Evolutionary conservation across 2,329 filamentous ascomycete species (phyloP), one percentile per base, ranked within the genome.

Genomic region (Monilinia laxa): DNA sequence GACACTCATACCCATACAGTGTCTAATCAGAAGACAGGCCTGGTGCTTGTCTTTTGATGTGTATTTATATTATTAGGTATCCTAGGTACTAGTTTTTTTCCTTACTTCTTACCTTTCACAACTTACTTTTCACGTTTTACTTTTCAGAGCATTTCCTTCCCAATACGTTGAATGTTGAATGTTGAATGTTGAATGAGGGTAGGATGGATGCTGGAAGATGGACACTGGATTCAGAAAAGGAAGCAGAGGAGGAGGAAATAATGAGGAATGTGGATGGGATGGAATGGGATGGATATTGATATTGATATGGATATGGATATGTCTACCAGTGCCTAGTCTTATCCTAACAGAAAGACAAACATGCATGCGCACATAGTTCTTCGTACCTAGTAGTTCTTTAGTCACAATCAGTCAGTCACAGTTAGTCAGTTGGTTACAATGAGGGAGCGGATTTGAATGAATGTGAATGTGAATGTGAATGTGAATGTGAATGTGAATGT

Each of bases 41-140:
- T 49, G 45, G 45, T 49, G 45, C 45, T 11, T n/a, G n/a, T 49
- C 10, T 20, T 20, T 49, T 18, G 18, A 49, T 49, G 10, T 49
- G 45, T 49, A 49, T 49, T 49, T 49, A n/a, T 49, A 49, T 49
- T 23, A 49, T n/a, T 23, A 49, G 45, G 45, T 49, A 49, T n/a
- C 20, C 9, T 9, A 28, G 45, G 45, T n/a, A 49, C 45, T 49
- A 49, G 14, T 14, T 16, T 42, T 40, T 14, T 40, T 40, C 12
- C 40, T 42, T 42, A 4, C 40, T 42, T 42, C 40, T 42, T 42
- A 16, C 40, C 16, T 42, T 16, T 42, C 40, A 3, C 16, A 16
- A 16, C 40, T 42, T 42, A 42, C 40, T 20, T 49, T 49, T n/a
- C 45, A 10, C 10, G 10, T 49, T 49, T 11, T 23, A 7, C 5